These are phyloP conservation scores for Aspergillus biplanus DNA, from an alignment of 495 filamentous ascomycete species.

Conservation along the genomic window DNA sequence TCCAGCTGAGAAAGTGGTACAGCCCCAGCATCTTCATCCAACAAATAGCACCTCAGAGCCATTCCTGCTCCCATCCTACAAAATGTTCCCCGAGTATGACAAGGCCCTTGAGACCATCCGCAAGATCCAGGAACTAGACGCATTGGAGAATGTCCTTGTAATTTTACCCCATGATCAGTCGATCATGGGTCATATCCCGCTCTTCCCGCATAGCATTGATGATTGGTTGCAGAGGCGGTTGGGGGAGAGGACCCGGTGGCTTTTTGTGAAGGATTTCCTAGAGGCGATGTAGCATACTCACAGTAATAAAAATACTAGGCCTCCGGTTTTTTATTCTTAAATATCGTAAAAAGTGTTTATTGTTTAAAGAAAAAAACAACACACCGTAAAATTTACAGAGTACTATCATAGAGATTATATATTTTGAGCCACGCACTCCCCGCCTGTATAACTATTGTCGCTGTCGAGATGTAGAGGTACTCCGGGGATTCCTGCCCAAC, in stretches of 20 bases:
- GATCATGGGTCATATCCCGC: neutral
- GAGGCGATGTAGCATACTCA: neutral
- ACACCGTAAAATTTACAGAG: too few relatives aligned
- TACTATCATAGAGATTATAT: too few relatives aligned
- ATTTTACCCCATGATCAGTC: neutral
- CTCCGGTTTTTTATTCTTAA: too few relatives aligned
- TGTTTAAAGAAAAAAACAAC: too few relatives aligned
- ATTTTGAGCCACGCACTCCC: too few relatives aligned
- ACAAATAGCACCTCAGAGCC: neutral
- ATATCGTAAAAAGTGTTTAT: too few relatives aligned
- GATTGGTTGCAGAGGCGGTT: neutral
- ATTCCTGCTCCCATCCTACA: neutral
- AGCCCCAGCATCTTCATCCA: neutral
- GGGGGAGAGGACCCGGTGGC: neutral
- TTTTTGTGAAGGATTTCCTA: neutral
- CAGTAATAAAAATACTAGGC: neutral
- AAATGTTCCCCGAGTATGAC: neutral
- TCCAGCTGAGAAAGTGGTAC: neutral
- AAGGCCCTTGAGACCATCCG: neutral
- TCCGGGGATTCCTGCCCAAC: too few relatives aligned
- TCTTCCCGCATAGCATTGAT: neutral
- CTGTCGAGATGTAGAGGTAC: too few relatives aligned
- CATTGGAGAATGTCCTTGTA: neutral
- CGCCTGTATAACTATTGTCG: too few relatives aligned
- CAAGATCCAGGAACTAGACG: constrained; percentile 2